Evolutionary conservation across 306 rosid genomes (phyloP).

Genomic region (Gastrolobium villosum): DNA sequence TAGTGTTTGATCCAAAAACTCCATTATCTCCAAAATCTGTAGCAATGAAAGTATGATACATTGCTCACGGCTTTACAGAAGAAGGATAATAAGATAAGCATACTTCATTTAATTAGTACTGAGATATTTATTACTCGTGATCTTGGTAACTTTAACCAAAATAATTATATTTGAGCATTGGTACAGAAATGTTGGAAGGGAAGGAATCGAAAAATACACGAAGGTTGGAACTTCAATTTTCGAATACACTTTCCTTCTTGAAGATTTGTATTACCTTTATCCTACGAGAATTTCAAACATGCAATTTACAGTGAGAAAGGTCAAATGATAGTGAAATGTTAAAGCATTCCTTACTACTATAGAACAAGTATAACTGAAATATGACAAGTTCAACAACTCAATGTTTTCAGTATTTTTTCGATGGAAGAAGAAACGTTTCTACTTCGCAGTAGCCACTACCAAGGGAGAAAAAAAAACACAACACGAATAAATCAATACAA

Average conservation of each 20-base stretch:
- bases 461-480: too few relatives aligned
- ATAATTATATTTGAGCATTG: slow-evolving; percentile 3
- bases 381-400: neutral
- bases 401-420: neutral
- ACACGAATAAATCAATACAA: too few relatives aligned
- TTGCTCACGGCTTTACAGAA: slow-evolving; percentile 27
- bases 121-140: slow-evolving; percentile 24
- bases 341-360: neutral
- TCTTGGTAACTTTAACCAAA: slow-evolving; percentile 19
- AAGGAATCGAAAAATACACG: neutral
- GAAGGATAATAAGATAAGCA: slow-evolving; percentile 14
- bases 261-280: slow-evolving; percentile 69
- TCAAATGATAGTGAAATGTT: slow-evolving; percentile 21
- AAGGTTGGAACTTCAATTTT: slow-evolving; percentile 1
- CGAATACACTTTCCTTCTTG: slow-evolving; percentile 25
- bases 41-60: slow-evolving; percentile 45
- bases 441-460: neutral
- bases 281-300: slow-evolving; percentile 63
- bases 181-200: neutral
- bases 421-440: neutral
- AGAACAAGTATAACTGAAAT: neutral
- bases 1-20: slow-evolving; percentile 65
- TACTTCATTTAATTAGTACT: neutral
- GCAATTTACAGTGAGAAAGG: slow-evolving; percentile 43
- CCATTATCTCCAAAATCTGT: slow-evolving; percentile 67